These are phyloP conservation scores for Fagus crenata DNA, from an alignment of 306 rosid species.

Conservation along the genomic window DNA sequence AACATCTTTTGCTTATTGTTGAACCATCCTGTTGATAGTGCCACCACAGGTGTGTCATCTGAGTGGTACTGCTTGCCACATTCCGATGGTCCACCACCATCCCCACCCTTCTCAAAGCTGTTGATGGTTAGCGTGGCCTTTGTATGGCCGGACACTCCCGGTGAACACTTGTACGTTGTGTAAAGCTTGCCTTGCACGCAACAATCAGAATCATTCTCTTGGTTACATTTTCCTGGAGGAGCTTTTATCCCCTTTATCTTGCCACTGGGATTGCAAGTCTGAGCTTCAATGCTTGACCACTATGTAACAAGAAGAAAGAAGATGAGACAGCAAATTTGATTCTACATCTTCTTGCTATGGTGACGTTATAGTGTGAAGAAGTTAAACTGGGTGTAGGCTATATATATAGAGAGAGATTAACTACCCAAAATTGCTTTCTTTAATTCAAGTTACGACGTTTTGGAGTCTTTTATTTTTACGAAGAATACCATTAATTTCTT, in stretches of 20 bases:
- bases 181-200: slow-evolving; percentile 19
- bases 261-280: neutral
- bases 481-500: too few relatives aligned
- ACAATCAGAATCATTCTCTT: slow-evolving; percentile 12
- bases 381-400: too few relatives aligned
- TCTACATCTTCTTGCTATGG: neutral
- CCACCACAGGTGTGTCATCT: slow-evolving; percentile 21
- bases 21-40: slow-evolving; percentile 42
- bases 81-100: slow-evolving; percentile 22
- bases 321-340: neutral
- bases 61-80: slow-evolving; percentile 29
- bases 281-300: slow-evolving; percentile 2
- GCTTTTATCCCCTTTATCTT: neutral
- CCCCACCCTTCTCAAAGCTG: slow-evolving; percentile 42
- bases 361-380: neutral
- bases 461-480: too few relatives aligned
- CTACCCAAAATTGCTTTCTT: too few relatives aligned
- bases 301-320: neutral
- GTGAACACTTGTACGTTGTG: slow-evolving; percentile 23
- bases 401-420: too few relatives aligned
- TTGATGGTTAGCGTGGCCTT: slow-evolving; percentile 43
- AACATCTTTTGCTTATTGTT: slow-evolving; percentile 17
- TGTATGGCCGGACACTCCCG: slow-evolving; percentile 3
- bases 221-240: slow-evolving; percentile 21
- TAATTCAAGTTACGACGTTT: too few relatives aligned